Evolutionary conservation across 2,329 filamentous ascomycete genomes (phyloP).

Genomic region (Aphanoascus verrucosus): DNA sequence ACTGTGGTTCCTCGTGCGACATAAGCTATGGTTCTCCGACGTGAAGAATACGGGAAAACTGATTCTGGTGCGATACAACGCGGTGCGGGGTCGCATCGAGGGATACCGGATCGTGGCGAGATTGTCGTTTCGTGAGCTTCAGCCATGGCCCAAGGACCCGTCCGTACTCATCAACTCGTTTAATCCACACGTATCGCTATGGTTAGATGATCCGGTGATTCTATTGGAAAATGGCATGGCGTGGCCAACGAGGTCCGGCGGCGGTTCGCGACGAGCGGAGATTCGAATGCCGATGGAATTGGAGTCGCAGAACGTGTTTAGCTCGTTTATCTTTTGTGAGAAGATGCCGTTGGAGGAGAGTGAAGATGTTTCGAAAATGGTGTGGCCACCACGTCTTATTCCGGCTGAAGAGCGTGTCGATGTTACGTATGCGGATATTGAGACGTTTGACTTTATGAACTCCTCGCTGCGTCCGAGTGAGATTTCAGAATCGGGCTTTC

Average conservation of each 20-base stretch:
- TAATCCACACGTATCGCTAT: conserved; percentile 56
- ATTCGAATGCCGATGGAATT: conserved; percentile 46
- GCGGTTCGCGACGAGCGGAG: conserved; percentile 30
- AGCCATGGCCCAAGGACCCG: conserved; percentile 55
- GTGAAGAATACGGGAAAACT: conserved; percentile 61
- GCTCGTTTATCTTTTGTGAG: conserved; percentile 57
- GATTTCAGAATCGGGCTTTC: conserved; percentile 59
- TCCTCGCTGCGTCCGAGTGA: conserved; percentile 47
- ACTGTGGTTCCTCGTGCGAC: conserved; percentile 70
- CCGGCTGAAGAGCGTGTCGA: conserved; percentile 52
- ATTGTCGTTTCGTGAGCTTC: conserved; percentile 44
- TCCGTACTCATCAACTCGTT: conserved; percentile 63
- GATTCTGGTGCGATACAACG: conserved; percentile 66
- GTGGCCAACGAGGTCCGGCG: conserved; percentile 14
- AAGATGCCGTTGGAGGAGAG: conserved; percentile 18
- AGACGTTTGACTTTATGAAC: conserved; percentile 28
- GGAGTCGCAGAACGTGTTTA: conserved; percentile 46
- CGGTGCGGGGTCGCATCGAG: conserved; percentile 62
- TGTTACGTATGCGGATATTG: conserved; percentile 34
- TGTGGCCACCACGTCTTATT: conserved; percentile 68
- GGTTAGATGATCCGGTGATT: conserved; percentile 63
- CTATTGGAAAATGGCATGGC: conserved; percentile 38
- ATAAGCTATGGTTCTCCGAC: conserved; percentile 82
- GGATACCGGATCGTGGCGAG: conserved; percentile 65
- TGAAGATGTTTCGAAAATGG: conserved; percentile 26